Evolutionary conservation across 2,329 filamentous ascomycete genomes (phyloP).

Genomic region (Penicillium sp.): DNA sequence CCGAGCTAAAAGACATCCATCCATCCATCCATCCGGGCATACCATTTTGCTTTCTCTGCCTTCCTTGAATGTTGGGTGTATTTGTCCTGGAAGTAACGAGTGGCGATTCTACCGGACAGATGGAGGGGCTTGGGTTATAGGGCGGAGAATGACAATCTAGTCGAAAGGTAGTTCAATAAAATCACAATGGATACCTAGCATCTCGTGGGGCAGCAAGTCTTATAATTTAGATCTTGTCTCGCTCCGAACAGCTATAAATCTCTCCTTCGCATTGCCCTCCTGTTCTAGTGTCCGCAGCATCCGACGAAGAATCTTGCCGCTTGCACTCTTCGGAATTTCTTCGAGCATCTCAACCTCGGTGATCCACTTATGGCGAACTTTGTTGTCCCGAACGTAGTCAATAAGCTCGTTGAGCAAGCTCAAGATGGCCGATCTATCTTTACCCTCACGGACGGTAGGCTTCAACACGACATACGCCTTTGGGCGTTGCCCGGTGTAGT

Average conservation of each 20-base stretch:
- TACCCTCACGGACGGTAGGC: neutral
- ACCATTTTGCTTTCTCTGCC: no score
- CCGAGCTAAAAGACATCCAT: no score
- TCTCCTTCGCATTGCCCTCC: neutral
- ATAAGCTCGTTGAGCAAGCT: constrained; percentile 50
- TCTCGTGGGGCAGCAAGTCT: neutral
- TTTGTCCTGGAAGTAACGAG: no score
- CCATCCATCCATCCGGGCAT: no score
- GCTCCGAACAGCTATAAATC: constrained; percentile 17
- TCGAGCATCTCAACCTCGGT: constrained; percentile 40
- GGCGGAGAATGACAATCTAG: no score
- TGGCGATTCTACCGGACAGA: no score
- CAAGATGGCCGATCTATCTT: neutral
- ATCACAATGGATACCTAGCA: no score
- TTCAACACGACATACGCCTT: constrained; percentile 60
- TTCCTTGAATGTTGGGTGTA: no score
- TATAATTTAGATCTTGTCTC: constrained; percentile 16
- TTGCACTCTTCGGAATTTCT: constrained; percentile 70
- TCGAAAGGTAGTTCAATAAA: no score
- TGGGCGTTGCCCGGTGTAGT: constrained; percentile 55
- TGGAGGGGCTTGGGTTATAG: no score
- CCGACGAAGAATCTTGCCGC: constrained; percentile 71
- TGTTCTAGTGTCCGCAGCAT: constrained; percentile 51
- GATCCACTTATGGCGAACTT: constrained; percentile 56
- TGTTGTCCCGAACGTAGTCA: constrained; percentile 65